Evolutionary conservation across 306 rosid species (phyloP), one percentile per base, ranked within the genome.

Genomic region (Malus domestica): DNA sequence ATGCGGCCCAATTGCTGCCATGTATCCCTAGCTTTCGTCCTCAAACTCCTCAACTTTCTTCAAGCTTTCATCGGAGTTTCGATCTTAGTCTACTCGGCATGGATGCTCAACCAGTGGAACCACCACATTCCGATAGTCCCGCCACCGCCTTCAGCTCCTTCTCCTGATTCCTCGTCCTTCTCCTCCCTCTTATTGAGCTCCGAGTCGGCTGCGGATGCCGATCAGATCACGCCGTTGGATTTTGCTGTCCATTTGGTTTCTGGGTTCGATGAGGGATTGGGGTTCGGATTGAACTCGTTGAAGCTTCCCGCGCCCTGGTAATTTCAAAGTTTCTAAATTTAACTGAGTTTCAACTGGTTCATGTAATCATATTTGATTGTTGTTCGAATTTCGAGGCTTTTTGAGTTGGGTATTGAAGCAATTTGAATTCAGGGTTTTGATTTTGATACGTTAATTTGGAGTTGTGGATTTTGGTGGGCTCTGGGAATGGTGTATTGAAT

Each of bases 231-330:
- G 19, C 63, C 84, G 5, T 54, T 80, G 65, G 38, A 77, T 69
- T 35, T 85, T 29, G 87, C 83, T 33, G 74, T 71, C 29, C 78
- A 71, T 80, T 60, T 79, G 75, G 82, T 60, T 29, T 76, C 92
- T 4, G 86, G 76, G 55, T 79, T 79, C 23, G 83, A 69, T 71
- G 51, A 61, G 33, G 86, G 80, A 8, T 62, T 76, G 11, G 74
- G 59, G 76, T 64, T 85, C 55, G 77, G 78, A 71, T 54, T 88
- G 84, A 67, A 65, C 45, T 78, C 97, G 25, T 1, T 88, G 54
- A 79, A 85, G 25, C 93, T 90, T 61, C 97, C 97, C 3, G 88
- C 90, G 71, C 97, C 97, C 27, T 92, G 99, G 98, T 93, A 86
- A 45, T 40, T 40, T 8, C 25, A 16, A 51, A 25, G 6, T 68